Conservation (phyloP, 2,329 filamentous ascomycete genomes). For the Microdochium trichocladiopsis region DNA sequence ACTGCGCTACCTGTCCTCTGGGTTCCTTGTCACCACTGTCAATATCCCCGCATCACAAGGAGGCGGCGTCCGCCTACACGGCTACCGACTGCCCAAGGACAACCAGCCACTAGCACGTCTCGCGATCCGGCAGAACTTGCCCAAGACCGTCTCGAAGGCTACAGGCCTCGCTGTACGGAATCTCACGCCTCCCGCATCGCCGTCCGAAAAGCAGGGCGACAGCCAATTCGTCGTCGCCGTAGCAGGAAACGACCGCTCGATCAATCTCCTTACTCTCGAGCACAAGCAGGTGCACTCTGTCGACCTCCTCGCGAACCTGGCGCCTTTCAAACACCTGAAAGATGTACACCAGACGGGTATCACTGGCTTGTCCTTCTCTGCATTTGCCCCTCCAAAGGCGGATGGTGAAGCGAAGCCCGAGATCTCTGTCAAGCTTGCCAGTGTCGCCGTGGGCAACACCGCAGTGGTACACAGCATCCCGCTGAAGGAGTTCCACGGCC, state of each 20-base stretch:
- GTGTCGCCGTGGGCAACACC: conserved; percentile 72
- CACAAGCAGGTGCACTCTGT: conserved; percentile 43
- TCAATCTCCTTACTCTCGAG: conserved; percentile 72
- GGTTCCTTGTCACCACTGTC: conserved; percentile 49
- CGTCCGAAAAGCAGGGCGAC: conserved; percentile 46
- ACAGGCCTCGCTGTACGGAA: conserved; percentile 72
- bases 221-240: conserved; percentile 77
- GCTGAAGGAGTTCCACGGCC: conserved; percentile 38
- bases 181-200: conserved; percentile 48
- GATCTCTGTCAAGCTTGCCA: conserved; percentile 69
- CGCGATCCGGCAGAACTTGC: conserved; percentile 48
- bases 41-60: conserved; percentile 46
- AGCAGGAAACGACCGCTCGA: conserved; percentile 71
- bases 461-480: conserved; percentile 75
- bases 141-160: conserved; percentile 63
- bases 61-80: conserved; percentile 49
- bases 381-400: conserved; percentile 45
- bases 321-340: conserved; percentile 44
- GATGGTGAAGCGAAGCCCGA: conserved; percentile 37
- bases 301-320: conserved; percentile 43
- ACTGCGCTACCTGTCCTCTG: conserved; percentile 51
- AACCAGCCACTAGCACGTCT: conserved; percentile 36
- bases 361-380: conserved; percentile 51
- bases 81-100: conserved; percentile 41
- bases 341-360: conserved; percentile 50